These are phyloP conservation scores for Chlorella sorokiniana DNA, from an alignment of 139 green algal species.

Conservation along the genomic window DNA sequence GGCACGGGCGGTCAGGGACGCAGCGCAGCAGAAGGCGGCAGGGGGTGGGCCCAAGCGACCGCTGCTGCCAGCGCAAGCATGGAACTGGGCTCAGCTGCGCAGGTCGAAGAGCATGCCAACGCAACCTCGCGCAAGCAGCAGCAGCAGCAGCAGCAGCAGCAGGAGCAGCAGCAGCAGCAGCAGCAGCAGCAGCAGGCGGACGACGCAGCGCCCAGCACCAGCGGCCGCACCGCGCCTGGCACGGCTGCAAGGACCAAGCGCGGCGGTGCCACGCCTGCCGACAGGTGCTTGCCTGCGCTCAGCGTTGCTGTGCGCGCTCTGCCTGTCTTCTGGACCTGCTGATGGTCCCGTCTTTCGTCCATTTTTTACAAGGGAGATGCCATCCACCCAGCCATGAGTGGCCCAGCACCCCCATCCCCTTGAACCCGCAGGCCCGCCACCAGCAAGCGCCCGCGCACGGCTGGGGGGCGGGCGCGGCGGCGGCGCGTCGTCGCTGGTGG, in stretches of 20 bases:
- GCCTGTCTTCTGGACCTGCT: too few relatives aligned
- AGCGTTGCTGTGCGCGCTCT: too few relatives aligned
- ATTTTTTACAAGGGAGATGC: too few relatives aligned
- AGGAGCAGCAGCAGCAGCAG: constrained; percentile 22
- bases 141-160: constrained; percentile 22
- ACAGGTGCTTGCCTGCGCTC: constrained; percentile 16
- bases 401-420: background rate
- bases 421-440: background rate
- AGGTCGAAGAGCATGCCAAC: background rate
- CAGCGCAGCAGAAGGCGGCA: constrained; percentile 22
- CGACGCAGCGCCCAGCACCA: constrained; percentile 27
- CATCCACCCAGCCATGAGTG: too few relatives aligned
- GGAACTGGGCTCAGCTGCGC: constrained; percentile 2
- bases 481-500: background rate
- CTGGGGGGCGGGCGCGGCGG: background rate
- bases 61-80: constrained; percentile 1
- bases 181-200: constrained; percentile 25
- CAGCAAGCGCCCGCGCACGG: constrained; percentile 35
- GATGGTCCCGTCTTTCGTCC: too few relatives aligned
- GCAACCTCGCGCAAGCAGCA: background rate
- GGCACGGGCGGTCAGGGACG: constrained; percentile 41
- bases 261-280: constrained; percentile 15
- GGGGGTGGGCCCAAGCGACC: constrained; percentile 6
- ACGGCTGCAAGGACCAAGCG: constrained; percentile 27
- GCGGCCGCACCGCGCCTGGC: background rate